Percentiles rank a stretch among this genome's conserved stretches.
Conservation (phyloP, 805 yeast genomes). For the Cyberlindnera amylophila region DNA sequence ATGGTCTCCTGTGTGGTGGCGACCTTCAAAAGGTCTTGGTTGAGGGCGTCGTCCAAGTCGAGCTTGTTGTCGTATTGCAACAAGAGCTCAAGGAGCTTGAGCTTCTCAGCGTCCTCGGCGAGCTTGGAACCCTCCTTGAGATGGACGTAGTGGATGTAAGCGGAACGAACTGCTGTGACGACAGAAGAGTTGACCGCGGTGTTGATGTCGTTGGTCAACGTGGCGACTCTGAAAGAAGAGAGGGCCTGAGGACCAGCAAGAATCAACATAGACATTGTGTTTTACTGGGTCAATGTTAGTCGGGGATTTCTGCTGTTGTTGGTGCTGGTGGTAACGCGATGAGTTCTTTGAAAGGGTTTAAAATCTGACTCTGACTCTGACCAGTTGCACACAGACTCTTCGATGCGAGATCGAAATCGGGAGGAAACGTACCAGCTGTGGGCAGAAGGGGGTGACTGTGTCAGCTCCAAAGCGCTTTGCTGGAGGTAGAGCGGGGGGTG, state of each 20-base stretch:
- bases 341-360: not conserved
- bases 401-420: too few species aligned
- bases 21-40: conserved; percentile 37
- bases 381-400: not conserved
- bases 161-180: conserved; percentile 66
- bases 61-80: conserved; percentile 72
- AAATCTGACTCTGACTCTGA: not conserved
- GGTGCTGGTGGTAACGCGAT: too few species aligned
- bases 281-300: not conserved
- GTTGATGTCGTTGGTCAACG: conserved; percentile 68
- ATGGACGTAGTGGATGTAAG: conserved; percentile 79
- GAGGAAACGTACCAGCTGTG: conserved; percentile 1
- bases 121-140: conserved; percentile 34
- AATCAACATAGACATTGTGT: conserved; percentile 40
- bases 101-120: conserved; percentile 31
- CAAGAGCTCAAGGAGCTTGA: conserved; percentile 52
- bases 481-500: conserved; percentile 1
- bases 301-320: too few species aligned
- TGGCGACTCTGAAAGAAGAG: conserved; percentile 80
- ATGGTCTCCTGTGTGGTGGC: conserved; percentile 30
- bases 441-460: conserved; percentile 7
- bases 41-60: conserved; percentile 47
- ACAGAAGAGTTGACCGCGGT: conserved; percentile 60
- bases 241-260: conserved; percentile 89
- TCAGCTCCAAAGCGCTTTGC: conserved; percentile 11